Evolutionary conservation across 257 asterid genomes (phyloP), one percentile per base, ranked within the genome.

Genomic region (Solanum habrochaites): DNA sequence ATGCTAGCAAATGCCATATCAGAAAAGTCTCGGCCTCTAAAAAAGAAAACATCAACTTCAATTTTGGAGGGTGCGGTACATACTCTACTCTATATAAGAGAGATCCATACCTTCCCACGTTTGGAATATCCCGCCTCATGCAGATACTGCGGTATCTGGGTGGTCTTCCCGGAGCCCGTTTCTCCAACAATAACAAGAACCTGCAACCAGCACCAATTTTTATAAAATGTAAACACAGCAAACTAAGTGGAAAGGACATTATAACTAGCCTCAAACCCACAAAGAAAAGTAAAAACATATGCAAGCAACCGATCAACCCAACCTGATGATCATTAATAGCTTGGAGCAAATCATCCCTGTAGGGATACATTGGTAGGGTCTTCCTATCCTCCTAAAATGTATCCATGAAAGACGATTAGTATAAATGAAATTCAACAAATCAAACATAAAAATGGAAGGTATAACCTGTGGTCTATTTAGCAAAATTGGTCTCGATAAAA

Each of bases 161-260:
- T 95, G 67, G 98, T 96, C 93, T 96, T 96, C 25, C 99, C 99
- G 18, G 99, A 96, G 72, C 98, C 98, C 1, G 98, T 95, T 91
- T 96, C 99, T 85, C 99, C 99, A 85, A 96, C 98, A 89, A 94
- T 95, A 85, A 96, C 98, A 89, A 96, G 95, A 91, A 96, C 98
- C 98, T 95, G 91, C 62, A 86, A 56, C 69, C 77, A 72, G 16
- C 58, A 88, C 78, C 71, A 87, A 85, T 82, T 78, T 14, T 74
- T 78, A 49, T 67, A 84, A 27, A 85, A 52, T 4, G 31, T 40
- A 21, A 35, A 35, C 45, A 86, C 27, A 16, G 12, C 42, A 45
- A 74, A 27, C 62, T 16, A 15, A 27, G 66, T 47, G 8, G 62
- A 45, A 78, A 78, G 40, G 27, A 43, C 80, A 86, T 37, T 75